Evolutionary conservation across 2,329 filamentous ascomycete genomes (phyloP).

Genomic region (Scedosporium minutisporum): DNA sequence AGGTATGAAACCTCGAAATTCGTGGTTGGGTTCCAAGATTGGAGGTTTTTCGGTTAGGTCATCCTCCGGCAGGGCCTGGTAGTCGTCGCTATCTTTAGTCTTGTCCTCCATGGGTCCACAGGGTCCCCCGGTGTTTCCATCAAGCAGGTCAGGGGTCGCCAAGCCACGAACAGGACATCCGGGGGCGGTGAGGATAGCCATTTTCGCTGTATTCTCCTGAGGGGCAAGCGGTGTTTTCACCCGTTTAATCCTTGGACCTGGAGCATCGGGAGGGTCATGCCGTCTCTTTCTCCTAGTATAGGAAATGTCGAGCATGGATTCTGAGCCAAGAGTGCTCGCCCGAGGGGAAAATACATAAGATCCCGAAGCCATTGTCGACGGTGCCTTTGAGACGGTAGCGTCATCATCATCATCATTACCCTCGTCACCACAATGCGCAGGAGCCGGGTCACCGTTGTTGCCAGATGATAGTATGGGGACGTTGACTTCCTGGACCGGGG

Average conservation of each 20-base stretch:
- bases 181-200: not conserved
- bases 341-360: not conserved
- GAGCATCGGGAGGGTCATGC: not conserved
- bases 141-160: not conserved
- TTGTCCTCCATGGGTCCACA: not conserved
- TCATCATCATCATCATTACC: no score
- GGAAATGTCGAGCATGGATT: not conserved
- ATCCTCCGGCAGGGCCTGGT: not conserved
- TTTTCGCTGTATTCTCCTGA: not conserved
- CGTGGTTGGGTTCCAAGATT: not conserved
- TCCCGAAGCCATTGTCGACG: not conserved
- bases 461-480: no score
- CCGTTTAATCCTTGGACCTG: not conserved
- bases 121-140: not conserved
- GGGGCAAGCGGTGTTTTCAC: not conserved
- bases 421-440: no score
- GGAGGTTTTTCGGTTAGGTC: not conserved
- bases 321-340: not conserved
- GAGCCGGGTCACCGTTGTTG: no score
- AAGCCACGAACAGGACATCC: not conserved
- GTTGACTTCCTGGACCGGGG: no score
- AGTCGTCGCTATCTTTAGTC: not conserved
- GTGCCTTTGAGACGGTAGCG: no score
- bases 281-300: not conserved
- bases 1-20: not conserved